Evolutionary conservation across 495 filamentous ascomycete genomes (phyloP), one percentile per base, ranked within the genome.

Genomic region (Aspergillus taichungensis): DNA sequence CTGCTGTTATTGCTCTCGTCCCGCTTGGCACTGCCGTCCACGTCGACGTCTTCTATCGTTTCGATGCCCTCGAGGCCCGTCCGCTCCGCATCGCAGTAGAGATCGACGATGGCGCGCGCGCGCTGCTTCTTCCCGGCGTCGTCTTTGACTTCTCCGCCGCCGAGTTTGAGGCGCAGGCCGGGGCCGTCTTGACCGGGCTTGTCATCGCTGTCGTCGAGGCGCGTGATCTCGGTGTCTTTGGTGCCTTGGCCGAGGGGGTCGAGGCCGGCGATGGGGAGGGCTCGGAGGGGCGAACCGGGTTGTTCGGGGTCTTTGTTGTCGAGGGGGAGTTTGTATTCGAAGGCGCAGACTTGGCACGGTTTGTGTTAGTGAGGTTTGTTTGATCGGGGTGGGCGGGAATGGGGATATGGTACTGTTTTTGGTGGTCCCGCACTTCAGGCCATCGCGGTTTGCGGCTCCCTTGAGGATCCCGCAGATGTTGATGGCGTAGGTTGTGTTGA

Each of bases 401-500:
- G 29, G 38, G 31, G 9, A 12, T 40, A 59, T 60, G 18, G 39
- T 60, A 72, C 63, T 62, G 34, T 63, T 61, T 45, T 59, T 69
- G 42, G 73, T 60, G 57, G 83, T 80, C 67, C 73, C 79, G 65
- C 49, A 84, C 67, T 49, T 81, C 75, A 52, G 67, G 55, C n/a
- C 75, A 64, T 63, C 88, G 81, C 60, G 78, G 55, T 33, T 85
- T 64, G 36, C 68, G 30, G 68, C 73, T 42, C 73, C 68, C 45
- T 69, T 68, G 35, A 98, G 65, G 12, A 73, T 69, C 31, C 66
- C 65, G 63, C 92, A 98, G 39, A 95, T 74, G 52, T 96, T 86
- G 31, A 98, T 60, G n/a, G 85, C 86, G 66, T 90, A 95, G 7
- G 86, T 95, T 6, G 80, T 88, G 55, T 94, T 94, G 6, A 55